Base-by-base conservation (phyloP, 495 filamentous ascomycete genomes). In the Chaetomium tenue region DNA sequence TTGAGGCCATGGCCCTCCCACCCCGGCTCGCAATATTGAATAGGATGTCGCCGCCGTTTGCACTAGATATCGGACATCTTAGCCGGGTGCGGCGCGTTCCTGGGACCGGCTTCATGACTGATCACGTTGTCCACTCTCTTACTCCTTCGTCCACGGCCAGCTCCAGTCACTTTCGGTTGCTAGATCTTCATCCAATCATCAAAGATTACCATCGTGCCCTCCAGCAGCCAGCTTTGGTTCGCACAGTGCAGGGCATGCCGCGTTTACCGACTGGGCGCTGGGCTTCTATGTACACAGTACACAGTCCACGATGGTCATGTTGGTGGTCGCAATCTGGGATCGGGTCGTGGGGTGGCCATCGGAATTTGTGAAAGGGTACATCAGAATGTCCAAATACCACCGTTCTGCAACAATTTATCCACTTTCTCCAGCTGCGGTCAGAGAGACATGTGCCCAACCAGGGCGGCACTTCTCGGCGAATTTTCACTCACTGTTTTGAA, bases 231-330 rank as follows among this genome's bases (percentile, higher is more conserved):
- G 22, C 28, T 51, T 9, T 39, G 58, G 26, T 39, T 51, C 44
- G 46, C 59, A 61, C 33, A 16, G 48, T 51, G 44, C 18, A 18
- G 46, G 3, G 20, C 26, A 52, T 50, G 26, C 22, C 58, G 47
- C 58, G 25, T 7, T 60, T 60, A 20, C 40, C 42, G 42, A 33
- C 50, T 39, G 42, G 18, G 16, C 57, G 9, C 11, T 8, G 16
- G 8, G n/a, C 33, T 3, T 37, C 33, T 37, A 3, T 37, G 33
- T 37, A 37, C 33, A 37, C 33, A 12, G 33, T 37, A 37, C 33
- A 37, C 33, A 37, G 33, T 12, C 9, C 48, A 52, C 48, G 23
- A 52, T 26, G 48, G 11, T 50, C 20, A 50, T 52, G 48, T 16
- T 52, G 48, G 48, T 50, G 11, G 47, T 50, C 47, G 20, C 20